Evolutionary conservation across 2,329 filamentous ascomycete genomes (phyloP).

Genomic region (Colletotrichum sublineola): DNA sequence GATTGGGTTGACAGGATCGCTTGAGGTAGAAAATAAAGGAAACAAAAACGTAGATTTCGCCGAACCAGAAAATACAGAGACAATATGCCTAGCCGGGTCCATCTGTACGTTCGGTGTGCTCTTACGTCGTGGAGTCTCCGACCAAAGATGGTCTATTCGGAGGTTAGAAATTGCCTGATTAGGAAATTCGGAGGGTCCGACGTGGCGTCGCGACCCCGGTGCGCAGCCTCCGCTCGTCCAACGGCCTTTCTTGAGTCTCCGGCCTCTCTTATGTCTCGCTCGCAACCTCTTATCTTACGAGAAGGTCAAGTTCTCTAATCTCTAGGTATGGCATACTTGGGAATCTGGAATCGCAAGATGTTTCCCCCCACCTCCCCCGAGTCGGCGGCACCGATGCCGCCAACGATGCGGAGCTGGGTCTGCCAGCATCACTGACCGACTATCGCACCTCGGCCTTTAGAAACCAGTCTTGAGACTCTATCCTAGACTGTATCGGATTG

Average conservation of each 20-base stretch:
- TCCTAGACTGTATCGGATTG: no score
- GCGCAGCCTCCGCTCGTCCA: background rate
- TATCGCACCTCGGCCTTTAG: no score
- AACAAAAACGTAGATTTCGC: background rate
- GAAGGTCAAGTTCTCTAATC: background rate
- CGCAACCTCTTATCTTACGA: background rate
- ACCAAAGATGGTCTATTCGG: background rate
- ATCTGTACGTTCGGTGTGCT: background rate
- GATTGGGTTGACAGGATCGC: background rate
- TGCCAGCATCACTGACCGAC: background rate
- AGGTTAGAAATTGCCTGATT: background rate
- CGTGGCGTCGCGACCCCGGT: background rate
- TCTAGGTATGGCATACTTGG: background rate
- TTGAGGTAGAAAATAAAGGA: no score
- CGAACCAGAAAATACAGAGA: background rate
- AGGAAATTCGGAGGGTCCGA: slow-evolving; percentile 5
- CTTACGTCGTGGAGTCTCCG: background rate
- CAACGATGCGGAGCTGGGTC: background rate
- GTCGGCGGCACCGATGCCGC: background rate
- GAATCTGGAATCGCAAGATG: no score
- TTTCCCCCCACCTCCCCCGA: no score
- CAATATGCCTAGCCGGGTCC: background rate
- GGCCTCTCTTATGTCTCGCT: background rate
- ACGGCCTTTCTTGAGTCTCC: background rate
- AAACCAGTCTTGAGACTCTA: no score